Evolutionary conservation across 2,329 filamentous ascomycete genomes (phyloP).

Genomic region (Parasarocladium wereldwijsianum): DNA sequence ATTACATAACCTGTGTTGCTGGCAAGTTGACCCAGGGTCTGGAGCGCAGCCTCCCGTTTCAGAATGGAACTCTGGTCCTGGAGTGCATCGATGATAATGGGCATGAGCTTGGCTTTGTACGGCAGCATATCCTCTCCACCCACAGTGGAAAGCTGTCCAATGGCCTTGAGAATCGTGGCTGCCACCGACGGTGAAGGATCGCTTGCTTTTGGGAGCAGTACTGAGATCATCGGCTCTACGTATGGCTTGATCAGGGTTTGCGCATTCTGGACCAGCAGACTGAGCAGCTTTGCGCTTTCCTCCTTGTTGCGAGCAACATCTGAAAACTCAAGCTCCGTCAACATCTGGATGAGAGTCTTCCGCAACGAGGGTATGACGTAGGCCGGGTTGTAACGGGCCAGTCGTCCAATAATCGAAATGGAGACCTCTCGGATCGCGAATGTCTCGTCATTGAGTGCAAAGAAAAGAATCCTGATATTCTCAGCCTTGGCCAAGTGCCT

Average conservation of each 20-base stretch:
- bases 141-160: constrained; percentile 86
- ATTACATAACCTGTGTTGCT: constrained; percentile 98
- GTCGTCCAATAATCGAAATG: constrained; percentile 87
- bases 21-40: constrained; percentile 80
- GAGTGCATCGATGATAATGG: constrained; percentile 81
- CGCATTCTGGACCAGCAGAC: constrained; percentile 82
- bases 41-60: constrained; percentile 83
- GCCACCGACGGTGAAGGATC: constrained; percentile 80
- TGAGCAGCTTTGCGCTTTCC: constrained; percentile 86
- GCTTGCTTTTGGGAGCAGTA: constrained; percentile 82
- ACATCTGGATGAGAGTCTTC: constrained; percentile 87
- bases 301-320: constrained; percentile 91
- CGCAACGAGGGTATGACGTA: constrained; percentile 94
- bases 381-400: constrained; percentile 83
- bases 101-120: constrained; percentile 88
- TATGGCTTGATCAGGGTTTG: constrained; percentile 91
- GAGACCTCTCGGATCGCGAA: constrained; percentile 88
- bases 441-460: constrained; percentile 88
- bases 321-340: constrained; percentile 92
- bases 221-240: constrained; percentile 89
- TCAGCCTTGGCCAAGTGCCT: constrained; percentile 94
- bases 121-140: constrained; percentile 87
- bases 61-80: constrained; percentile 84
- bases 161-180: constrained; percentile 85
- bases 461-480: constrained; percentile 89